phyloP scores from a whole-genome alignment of 2,329 filamentous ascomycete genomes.

The Emergomyces pasteurianus region DNA sequence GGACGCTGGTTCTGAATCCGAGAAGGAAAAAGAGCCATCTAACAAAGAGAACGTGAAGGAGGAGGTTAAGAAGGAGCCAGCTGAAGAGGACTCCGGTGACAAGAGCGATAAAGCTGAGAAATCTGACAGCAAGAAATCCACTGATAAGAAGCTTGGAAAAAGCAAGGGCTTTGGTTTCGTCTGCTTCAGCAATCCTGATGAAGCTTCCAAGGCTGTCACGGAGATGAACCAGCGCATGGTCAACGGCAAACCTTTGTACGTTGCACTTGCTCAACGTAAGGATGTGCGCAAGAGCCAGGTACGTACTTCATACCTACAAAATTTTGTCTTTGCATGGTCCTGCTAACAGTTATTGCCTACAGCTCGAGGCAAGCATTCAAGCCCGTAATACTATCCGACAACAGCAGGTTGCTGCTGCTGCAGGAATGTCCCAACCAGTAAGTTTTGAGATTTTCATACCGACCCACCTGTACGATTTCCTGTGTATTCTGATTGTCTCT shows the following conservation, averaged over 20 bases:
- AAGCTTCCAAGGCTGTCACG: conserved; percentile 96
- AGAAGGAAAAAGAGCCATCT: conserved; percentile 40
- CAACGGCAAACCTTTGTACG: conserved; percentile 90
- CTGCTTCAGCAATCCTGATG: conserved; percentile 98
- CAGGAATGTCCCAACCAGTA: conserved; percentile 62
- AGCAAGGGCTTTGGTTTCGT: conserved; percentile 99
- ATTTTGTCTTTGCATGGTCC: neutral
- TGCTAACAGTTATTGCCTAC: neutral
- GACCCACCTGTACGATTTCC: neutral
- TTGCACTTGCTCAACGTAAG: conserved; percentile 97
- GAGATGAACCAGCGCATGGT: conserved; percentile 99
- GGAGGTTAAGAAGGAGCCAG: conserved; percentile 31
- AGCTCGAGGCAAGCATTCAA: conserved; percentile 96
- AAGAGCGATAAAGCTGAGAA: conserved; percentile 44
- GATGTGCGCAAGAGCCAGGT: conserved; percentile 94
- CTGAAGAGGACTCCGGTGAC: conserved; percentile 29
- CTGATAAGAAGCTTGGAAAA: conserved; percentile 65
- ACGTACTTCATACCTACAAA: conserved; percentile 5
- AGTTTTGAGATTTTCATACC: conserved; percentile 7
- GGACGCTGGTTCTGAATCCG: conserved; percentile 32
- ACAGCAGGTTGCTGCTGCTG: conserved; percentile 89
- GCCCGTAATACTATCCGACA: conserved; percentile 96
- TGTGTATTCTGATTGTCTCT: conserved; percentile 1
- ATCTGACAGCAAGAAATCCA: conserved; percentile 43
- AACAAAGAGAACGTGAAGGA: conserved; percentile 26